phyloP scores from a whole-genome alignment of 352 stramenopile genomes.

The Saprolegnia parasitica region DNA sequence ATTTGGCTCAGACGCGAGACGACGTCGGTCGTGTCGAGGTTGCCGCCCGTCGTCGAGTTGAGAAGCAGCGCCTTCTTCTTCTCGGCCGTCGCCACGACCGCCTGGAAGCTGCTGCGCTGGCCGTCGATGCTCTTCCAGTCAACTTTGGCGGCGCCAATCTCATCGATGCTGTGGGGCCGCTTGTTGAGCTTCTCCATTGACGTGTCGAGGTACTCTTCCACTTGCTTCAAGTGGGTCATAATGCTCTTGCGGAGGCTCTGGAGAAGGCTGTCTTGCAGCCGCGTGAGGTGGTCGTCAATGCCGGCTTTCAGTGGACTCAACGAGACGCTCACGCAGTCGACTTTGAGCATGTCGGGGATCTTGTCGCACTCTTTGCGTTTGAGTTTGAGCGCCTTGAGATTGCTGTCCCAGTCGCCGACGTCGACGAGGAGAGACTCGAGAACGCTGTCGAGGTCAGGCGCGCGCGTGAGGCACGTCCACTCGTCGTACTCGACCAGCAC shows the following conservation, averaged over 20 bases:
- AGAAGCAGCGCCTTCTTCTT: constrained; percentile 85
- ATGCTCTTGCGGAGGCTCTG: constrained; percentile 79
- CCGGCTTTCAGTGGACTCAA: constrained; percentile 84
- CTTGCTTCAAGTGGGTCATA: constrained; percentile 62
- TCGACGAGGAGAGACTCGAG: constrained; percentile 73
- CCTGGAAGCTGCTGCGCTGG: constrained; percentile 47
- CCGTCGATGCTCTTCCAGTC: constrained; percentile 89
- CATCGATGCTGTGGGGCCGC: constrained; percentile 87
- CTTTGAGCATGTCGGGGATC: constrained; percentile 79
- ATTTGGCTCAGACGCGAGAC: constrained; percentile 67
- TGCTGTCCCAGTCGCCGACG: constrained; percentile 80
- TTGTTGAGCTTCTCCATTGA: constrained; percentile 87
- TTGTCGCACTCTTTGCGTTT: constrained; percentile 93
- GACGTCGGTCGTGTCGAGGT: constrained; percentile 72
- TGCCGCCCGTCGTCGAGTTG: constrained; percentile 34
- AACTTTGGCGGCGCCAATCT: constrained; percentile 85
- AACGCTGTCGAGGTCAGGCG: constrained; percentile 64
- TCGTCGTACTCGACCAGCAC: constrained; percentile 75
- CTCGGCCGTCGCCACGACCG: constrained; percentile 64
- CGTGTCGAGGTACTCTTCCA: constrained; percentile 86
- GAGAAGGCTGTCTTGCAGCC: constrained; percentile 83
- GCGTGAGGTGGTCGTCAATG: constrained; percentile 80
- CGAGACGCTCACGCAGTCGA: constrained; percentile 90
- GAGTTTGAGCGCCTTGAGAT: constrained; percentile 84
- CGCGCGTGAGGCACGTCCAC: constrained; percentile 60